Conservation (phyloP, 1,284 basidiomycete genomes). For the Austroboletus niveus region DNA sequence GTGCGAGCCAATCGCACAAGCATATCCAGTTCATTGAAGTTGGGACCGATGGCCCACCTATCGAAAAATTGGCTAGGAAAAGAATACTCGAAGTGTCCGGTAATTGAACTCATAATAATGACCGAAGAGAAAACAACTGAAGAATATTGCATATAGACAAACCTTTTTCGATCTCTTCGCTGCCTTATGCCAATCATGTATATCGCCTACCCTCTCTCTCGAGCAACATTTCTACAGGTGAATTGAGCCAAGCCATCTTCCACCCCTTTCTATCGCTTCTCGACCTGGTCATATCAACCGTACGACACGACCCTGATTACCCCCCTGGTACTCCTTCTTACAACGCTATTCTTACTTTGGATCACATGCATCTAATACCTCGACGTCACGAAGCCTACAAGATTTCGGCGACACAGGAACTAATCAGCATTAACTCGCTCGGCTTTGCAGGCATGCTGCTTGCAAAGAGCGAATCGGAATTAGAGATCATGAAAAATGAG, state of each 20-base stretch:
- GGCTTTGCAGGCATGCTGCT: constrained; percentile 88
- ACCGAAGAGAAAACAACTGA: constrained; percentile 11
- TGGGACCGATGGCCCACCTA: constrained; percentile 61
- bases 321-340: constrained; percentile 68
- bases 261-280: constrained; percentile 71
- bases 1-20: constrained; percentile 86
- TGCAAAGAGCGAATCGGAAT: constrained; percentile 74
- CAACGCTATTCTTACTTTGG: constrained; percentile 79
- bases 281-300: constrained; percentile 76
- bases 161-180: constrained; percentile 62
- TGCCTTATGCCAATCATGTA: constrained; percentile 82
- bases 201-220: constrained; percentile 60
- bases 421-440: constrained; percentile 74
- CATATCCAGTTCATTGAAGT: constrained; percentile 79
- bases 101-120: constrained; percentile 5
- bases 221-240: constrained; percentile 39
- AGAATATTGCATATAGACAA: constrained; percentile 46
- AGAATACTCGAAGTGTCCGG: constrained; percentile 50
- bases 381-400: constrained; percentile 58
- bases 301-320: constrained; percentile 62
- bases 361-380: constrained; percentile 83
- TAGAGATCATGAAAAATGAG: constrained; percentile 62
- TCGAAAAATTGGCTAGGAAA: constrained; percentile 66
- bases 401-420: constrained; percentile 49
- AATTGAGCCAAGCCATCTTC: constrained; percentile 58